A percentile compares a stretch with the other conserved stretches of the same genome.
Conservation (phyloP, 345 rosid species). For the Citrus cavaleriei region DNA sequence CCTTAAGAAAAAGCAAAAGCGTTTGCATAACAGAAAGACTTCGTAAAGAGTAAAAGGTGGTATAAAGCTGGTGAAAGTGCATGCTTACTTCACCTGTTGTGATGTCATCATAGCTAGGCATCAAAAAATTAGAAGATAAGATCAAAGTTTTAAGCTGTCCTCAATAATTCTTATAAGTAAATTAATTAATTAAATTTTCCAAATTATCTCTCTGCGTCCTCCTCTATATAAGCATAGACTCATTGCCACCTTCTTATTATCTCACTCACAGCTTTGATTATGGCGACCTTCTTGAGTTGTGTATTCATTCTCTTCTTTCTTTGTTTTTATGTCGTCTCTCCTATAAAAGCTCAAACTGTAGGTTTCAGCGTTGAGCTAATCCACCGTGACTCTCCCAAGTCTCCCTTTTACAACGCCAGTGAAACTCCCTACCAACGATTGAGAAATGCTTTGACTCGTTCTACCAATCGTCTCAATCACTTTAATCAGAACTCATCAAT, state of each 20-base stretch:
- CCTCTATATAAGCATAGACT: not conserved
- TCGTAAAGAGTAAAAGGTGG: no score
- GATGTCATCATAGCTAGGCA: no score
- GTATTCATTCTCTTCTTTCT: not conserved
- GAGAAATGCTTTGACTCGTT: slow-evolving; percentile 10
- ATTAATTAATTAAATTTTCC: not conserved
- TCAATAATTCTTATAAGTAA: no score
- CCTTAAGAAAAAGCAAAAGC: no score
- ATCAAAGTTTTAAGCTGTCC: no score
- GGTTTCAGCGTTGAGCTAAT: slow-evolving; percentile 31
- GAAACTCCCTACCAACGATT: slow-evolving; percentile 11
- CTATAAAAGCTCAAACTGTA: not conserved
- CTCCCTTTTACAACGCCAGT: slow-evolving; percentile 21
- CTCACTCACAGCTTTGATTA: not conserved
- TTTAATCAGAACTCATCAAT: not conserved
- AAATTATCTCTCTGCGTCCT: no score
- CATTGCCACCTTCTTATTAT: not conserved
- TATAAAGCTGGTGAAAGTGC: no score
- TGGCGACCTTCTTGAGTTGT: not conserved
- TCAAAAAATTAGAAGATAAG: no score
- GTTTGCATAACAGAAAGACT: no score
- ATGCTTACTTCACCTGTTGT: no score
- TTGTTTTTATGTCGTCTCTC: not conserved
- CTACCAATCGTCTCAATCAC: slow-evolving; percentile 1
- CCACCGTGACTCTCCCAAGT: slow-evolving; percentile 27